These are phyloP conservation scores for Monosporascus sp. DNA, from an alignment of 2,329 filamentous ascomycete genomes.

Conservation along the genomic window DNA sequence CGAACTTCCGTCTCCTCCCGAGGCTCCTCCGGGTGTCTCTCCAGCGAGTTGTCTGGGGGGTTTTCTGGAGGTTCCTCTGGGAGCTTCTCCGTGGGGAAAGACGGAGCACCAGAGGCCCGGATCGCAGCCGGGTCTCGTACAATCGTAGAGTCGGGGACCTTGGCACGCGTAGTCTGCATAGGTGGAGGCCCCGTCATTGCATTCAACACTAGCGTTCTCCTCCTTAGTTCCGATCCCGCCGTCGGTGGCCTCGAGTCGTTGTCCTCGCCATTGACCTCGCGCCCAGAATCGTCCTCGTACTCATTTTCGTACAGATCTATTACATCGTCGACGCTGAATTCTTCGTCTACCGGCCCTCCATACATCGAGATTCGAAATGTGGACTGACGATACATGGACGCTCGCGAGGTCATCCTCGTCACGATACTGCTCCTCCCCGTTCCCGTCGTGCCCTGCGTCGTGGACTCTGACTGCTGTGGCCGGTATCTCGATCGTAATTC, in stretches of 20 bases:
- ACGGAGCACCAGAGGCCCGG: conserved; percentile 24
- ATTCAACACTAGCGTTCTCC: conserved; percentile 34
- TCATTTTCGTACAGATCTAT: conserved; percentile 66
- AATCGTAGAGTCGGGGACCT: conserved; percentile 11
- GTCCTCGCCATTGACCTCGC: conserved; percentile 36
- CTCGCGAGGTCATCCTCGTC: conserved; percentile 73
- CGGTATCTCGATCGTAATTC: conserved; percentile 52
- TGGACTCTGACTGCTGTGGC: conserved; percentile 50
- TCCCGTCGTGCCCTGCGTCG: conserved; percentile 54
- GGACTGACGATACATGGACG: conserved; percentile 44
- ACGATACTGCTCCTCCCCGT: conserved; percentile 79
- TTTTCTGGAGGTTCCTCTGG: conserved; percentile 12
- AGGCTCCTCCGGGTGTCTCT: conserved; percentile 11
- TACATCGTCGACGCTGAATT: conserved; percentile 60
- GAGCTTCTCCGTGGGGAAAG: conserved; percentile 26
- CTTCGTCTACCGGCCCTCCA: conserved; percentile 40
- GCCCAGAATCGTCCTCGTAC: conserved; percentile 47
- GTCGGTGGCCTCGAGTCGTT: conserved; percentile 33
- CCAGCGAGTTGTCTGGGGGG: conserved; percentile 9
- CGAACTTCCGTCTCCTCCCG: conserved; percentile 22
- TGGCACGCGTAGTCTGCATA: conserved; percentile 15
- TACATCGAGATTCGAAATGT: conserved; percentile 17
- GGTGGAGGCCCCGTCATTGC: conserved; percentile 33
- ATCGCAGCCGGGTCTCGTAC: conserved; percentile 35
- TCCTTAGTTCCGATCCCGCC: conserved; percentile 32